Conservation (phyloP, 148 eudicot genomes). For the Pouteria glomerata region DNA sequence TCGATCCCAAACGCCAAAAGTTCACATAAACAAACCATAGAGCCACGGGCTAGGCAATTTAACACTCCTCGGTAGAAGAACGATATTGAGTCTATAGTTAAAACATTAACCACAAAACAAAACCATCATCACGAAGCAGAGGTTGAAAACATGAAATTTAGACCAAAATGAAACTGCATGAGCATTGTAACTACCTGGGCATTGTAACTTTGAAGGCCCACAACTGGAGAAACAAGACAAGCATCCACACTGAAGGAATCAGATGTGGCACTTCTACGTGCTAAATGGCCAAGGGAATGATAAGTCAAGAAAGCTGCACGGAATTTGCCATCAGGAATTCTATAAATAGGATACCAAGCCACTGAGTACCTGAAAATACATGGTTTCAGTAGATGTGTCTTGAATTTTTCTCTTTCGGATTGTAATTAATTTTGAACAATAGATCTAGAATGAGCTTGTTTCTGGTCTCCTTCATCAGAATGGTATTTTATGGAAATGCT, state of each 20-base stretch:
- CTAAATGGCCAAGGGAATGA: slow-evolving; percentile 49
- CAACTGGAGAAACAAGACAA: slow-evolving; percentile 35
- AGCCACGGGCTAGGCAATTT: background rate
- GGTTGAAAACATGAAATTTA: background rate
- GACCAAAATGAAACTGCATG: no score
- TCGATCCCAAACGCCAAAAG: no score
- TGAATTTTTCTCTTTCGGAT: no score
- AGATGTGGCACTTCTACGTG: slow-evolving; percentile 14
- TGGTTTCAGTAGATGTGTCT: slow-evolving; percentile 12
- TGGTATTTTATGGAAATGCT: background rate
- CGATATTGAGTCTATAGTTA: background rate
- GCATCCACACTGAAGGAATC: slow-evolving; percentile 14
- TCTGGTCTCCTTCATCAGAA: background rate
- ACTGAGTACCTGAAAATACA: slow-evolving; percentile 43
- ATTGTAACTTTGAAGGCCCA: slow-evolving; percentile 52
- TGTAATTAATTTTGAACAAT: no score
- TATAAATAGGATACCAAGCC: slow-evolving; percentile 61
- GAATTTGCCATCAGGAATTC: slow-evolving; percentile 49
- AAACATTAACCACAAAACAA: background rate
- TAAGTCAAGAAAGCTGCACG: slow-evolving; percentile 57
- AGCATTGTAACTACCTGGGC: slow-evolving; percentile 38
- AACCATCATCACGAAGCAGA: background rate
- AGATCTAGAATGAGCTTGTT: background rate
- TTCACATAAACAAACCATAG: no score
- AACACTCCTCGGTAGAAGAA: background rate